These are phyloP conservation scores for Lodderomyces elongisporus DNA, from an alignment of 1,139 yeast species.

Conservation along the genomic window DNA sequence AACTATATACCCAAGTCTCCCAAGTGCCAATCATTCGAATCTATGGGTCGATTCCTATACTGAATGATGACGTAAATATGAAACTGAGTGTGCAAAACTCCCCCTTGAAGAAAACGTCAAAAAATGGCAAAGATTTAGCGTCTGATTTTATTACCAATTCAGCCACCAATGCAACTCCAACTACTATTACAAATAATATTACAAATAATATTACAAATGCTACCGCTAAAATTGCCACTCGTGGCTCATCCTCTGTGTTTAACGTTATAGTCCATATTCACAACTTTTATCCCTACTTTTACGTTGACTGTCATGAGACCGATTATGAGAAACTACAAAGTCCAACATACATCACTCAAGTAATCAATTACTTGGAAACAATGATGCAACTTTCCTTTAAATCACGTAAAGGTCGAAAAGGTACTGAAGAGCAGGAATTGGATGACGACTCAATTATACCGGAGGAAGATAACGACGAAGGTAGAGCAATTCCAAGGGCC, in stretches of 20 bases:
- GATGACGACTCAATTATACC: slow-evolving; percentile 10
- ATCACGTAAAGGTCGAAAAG: slow-evolving; percentile 10
- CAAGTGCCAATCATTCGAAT: slow-evolving; percentile 74
- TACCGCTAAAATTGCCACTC: neutral
- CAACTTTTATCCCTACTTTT: slow-evolving; percentile 79
- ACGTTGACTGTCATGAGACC: slow-evolving; percentile 42
- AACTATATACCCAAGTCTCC: slow-evolving; percentile 24
- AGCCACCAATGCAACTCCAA: neutral
- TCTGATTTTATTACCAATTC: too few relatives aligned
- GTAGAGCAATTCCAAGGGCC: slow-evolving; percentile 3
- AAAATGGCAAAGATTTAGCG: neutral
- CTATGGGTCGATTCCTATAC: slow-evolving; percentile 56
- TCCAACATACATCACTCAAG: slow-evolving; percentile 9
- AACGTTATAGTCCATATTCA: slow-evolving; percentile 62
- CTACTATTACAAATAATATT: neutral
- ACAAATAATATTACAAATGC: neutral
- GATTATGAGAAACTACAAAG: slow-evolving; percentile 11
- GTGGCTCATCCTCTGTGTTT: slow-evolving; percentile 11
- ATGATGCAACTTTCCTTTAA: slow-evolving; percentile 17
- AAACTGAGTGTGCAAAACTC: slow-evolving; percentile 1
- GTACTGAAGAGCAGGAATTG: slow-evolving; percentile 10
- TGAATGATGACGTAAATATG: slow-evolving; percentile 2
- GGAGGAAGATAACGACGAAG: slow-evolving; percentile 8
- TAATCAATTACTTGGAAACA: slow-evolving; percentile 18
- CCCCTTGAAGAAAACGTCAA: slow-evolving; percentile 5